Conservation (phyloP, 768 basidiomycete species). For the Serendipita sp. region DNA sequence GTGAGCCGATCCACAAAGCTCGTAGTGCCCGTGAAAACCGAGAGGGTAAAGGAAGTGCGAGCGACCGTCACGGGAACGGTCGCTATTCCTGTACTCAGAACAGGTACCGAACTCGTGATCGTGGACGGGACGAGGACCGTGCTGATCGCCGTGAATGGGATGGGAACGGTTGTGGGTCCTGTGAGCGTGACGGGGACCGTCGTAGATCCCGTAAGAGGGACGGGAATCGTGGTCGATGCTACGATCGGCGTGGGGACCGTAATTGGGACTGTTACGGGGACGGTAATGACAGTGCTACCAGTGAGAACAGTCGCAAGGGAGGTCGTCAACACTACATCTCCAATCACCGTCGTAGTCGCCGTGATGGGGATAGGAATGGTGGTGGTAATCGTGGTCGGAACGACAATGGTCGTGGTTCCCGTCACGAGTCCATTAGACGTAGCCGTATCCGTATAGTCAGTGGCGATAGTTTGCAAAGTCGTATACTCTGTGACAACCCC, state of each 20-base stretch:
- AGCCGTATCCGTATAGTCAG: too few species aligned
- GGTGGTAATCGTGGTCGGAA: neutral
- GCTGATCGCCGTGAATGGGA: too few species aligned
- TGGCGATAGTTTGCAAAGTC: too few species aligned
- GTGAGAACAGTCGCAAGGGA: neutral
- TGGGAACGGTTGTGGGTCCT: neutral
- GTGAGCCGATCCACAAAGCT: conserved; percentile 1
- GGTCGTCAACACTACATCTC: neutral
- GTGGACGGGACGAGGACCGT: too few species aligned
- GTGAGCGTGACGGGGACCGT: neutral
- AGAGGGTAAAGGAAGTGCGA: neutral
- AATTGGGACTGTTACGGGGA: neutral
- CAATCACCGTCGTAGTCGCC: neutral
- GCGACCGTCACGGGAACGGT: neutral
- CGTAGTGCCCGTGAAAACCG: neutral
- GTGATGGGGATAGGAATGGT: neutral
- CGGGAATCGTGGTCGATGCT: neutral
- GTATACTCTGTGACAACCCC: neutral
- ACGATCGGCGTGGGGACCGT: neutral
- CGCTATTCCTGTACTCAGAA: neutral
- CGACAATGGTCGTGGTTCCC: neutral
- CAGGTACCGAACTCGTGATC: too few species aligned
- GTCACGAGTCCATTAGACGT: too few species aligned
- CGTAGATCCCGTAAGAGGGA: neutral
- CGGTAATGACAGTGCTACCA: neutral